Evolutionary conservation across 176 grass and related monocot species (phyloP).

Genomic region (Poa annua): DNA sequence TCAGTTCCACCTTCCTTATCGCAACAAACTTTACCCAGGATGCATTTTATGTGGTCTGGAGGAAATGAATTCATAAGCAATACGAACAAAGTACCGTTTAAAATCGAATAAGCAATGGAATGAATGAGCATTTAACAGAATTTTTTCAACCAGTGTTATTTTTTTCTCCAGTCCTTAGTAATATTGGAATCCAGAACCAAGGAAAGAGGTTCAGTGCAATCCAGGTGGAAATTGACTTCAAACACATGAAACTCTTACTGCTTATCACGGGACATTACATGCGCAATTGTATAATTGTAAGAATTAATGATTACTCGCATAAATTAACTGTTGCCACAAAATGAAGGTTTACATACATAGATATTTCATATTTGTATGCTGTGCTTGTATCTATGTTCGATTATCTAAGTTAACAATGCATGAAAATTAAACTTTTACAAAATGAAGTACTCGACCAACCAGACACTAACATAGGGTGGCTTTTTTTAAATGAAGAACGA

Average conservation of each 20-base stretch:
- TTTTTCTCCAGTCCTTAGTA: slow-evolving; percentile 6
- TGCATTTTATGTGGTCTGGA: slow-evolving; percentile 84
- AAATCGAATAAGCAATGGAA: slow-evolving; percentile 4
- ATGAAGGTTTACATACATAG: slow-evolving; percentile 33
- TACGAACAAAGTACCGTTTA: slow-evolving; percentile 4
- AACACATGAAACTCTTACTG: slow-evolving; percentile 16
- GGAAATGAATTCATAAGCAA: slow-evolving; percentile 45
- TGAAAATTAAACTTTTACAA: slow-evolving; percentile 9
- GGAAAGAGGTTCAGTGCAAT: slow-evolving; percentile 6
- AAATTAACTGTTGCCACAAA: slow-evolving; percentile 14
- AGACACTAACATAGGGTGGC: neutral
- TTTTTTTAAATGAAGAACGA: slow-evolving; percentile 1
- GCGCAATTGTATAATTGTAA: neutral
- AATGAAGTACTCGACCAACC: slow-evolving; percentile 2
- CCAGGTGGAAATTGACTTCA: neutral
- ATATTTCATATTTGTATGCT: neutral
- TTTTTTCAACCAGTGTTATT: slow-evolving; percentile 4
- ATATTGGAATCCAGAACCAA: slow-evolving; percentile 15
- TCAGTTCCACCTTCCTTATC: slow-evolving; percentile 46
- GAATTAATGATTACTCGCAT: slow-evolving; percentile 21
- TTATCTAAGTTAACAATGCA: slow-evolving; percentile 29
- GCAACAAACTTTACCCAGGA: slow-evolving; percentile 45
- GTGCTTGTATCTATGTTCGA: neutral
- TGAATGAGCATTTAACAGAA: slow-evolving; percentile 20
- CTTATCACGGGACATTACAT: neutral